Percentiles rank a stretch among this genome's conserved stretches.
phyloP scores from a whole-genome alignment of 441 rosid genomes.

The Bocquillonia castaneifolia region DNA sequence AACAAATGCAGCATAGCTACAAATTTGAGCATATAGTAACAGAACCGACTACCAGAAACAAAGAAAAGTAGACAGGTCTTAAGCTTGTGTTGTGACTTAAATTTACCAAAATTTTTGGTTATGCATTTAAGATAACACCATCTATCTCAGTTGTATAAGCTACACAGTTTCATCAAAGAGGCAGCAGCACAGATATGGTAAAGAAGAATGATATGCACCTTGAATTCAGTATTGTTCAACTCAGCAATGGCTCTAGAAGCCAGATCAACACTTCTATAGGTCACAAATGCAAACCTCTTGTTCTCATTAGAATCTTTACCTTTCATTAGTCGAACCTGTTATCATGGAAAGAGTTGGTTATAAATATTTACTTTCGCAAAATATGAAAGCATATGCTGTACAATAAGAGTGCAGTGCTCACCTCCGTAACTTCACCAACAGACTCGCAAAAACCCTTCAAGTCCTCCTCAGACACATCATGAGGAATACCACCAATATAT shows the following conservation, averaged over 20 bases:
- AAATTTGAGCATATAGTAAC: neutral
- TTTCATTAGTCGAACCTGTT: slow-evolving; percentile 88
- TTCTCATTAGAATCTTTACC: slow-evolving; percentile 78
- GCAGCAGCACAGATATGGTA: neutral
- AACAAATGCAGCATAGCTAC: slow-evolving; percentile 10
- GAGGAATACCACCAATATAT: slow-evolving; percentile 81
- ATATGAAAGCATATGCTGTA: slow-evolving; percentile 47
- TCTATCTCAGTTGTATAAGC: neutral
- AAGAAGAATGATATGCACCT: slow-evolving; percentile 37
- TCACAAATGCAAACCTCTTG: slow-evolving; percentile 88
- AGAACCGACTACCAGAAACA: neutral
- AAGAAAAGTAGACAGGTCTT: neutral
- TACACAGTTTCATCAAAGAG: neutral
- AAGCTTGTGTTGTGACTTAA: neutral
- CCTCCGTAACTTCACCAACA: slow-evolving; percentile 83
- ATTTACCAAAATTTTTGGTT: neutral
- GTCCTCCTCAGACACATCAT: slow-evolving; percentile 66
- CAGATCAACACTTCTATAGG: slow-evolving; percentile 61
- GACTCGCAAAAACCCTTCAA: slow-evolving; percentile 71
- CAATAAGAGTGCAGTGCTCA: slow-evolving; percentile 38
- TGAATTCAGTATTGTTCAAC: slow-evolving; percentile 66
- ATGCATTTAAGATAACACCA: neutral
- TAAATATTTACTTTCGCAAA: slow-evolving; percentile 39
- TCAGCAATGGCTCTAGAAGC: slow-evolving; percentile 78
- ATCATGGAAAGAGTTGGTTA: slow-evolving; percentile 18